Conservation (phyloP, 305 asterid species). For the Fraxinus ornus region DNA sequence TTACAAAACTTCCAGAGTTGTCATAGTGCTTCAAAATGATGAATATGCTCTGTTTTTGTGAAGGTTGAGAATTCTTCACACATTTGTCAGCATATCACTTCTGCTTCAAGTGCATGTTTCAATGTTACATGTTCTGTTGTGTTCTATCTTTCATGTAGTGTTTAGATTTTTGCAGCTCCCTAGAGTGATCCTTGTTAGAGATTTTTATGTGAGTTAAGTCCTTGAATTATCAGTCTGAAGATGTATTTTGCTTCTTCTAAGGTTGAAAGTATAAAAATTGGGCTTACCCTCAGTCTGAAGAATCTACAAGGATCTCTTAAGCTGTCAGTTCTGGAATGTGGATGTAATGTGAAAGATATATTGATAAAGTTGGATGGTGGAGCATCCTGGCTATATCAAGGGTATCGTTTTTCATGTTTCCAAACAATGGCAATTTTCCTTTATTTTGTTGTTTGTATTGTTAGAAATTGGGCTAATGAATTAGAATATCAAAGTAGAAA, state of each 20-base stretch:
- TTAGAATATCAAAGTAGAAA: not conserved
- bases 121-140: not conserved
- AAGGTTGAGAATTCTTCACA: not conserved
- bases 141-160: not conserved
- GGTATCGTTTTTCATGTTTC: slow-evolving; percentile 46
- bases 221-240: not conserved
- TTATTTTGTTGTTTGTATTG: not conserved
- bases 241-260: slow-evolving; percentile 33
- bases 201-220: not conserved
- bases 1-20: slow-evolving; percentile 2
- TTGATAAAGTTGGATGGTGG: slow-evolving; percentile 82
- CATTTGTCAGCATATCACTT: not conserved
- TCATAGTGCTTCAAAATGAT: not conserved
- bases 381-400: slow-evolving; percentile 97
- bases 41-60: not conserved
- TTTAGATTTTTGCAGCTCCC: not conserved
- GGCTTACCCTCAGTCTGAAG: slow-evolving; percentile 57
- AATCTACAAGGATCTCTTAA: slow-evolving; percentile 62
- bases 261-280: slow-evolving; percentile 85
- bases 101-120: not conserved
- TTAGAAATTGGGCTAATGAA: not conserved
- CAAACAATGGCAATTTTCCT: not conserved
- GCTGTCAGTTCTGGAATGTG: slow-evolving; percentile 73
- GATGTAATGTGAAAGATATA: slow-evolving; percentile 69
- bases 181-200: not conserved